phyloP scores from a whole-genome alignment of 192 early-diverging fungal species.

The Diversispora epigaea region DNA sequence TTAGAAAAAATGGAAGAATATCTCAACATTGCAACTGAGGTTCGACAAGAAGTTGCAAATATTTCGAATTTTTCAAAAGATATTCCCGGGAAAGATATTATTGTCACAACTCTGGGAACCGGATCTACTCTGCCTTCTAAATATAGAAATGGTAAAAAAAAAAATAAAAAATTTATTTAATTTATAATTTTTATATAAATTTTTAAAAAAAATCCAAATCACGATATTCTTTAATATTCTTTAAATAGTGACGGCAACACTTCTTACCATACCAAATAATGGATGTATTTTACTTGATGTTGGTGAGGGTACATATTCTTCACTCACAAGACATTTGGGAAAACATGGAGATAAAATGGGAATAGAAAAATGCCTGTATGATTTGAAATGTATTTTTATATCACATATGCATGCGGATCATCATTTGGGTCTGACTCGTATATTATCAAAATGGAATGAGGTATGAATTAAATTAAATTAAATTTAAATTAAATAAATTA shows the following conservation, averaged over 20 bases:
- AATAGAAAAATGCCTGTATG: constrained; percentile 54
- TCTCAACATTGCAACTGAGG: constrained; percentile 35
- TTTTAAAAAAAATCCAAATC: background rate
- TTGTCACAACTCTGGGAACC: constrained; percentile 82
- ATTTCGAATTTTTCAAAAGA: background rate
- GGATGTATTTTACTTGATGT: constrained; percentile 80
- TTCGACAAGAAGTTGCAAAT: constrained; percentile 35
- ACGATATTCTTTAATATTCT: background rate
- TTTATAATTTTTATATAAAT: background rate
- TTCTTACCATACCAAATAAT: constrained; percentile 62
- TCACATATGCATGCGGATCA: constrained; percentile 99
- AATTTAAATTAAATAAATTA: background rate
- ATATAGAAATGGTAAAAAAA: constrained; percentile 78
- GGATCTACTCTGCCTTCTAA: constrained; percentile 86
- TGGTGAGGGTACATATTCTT: constrained; percentile 87
- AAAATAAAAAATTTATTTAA: background rate
- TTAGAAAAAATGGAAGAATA: constrained; percentile 42
- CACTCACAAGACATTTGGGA: constrained; percentile 76
- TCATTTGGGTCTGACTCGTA: constrained; percentile 78
- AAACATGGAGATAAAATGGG: constrained; percentile 43
- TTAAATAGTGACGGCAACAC: constrained; percentile 72
- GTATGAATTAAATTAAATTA: constrained; percentile 36
- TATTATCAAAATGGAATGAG: constrained; percentile 72
- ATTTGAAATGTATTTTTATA: constrained; percentile 76
- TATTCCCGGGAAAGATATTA: constrained; percentile 49